Evolutionary conservation across 169 alveolate species (phyloP), one percentile per base, ranked within the genome.

Genomic region (Neospora caninum): DNA sequence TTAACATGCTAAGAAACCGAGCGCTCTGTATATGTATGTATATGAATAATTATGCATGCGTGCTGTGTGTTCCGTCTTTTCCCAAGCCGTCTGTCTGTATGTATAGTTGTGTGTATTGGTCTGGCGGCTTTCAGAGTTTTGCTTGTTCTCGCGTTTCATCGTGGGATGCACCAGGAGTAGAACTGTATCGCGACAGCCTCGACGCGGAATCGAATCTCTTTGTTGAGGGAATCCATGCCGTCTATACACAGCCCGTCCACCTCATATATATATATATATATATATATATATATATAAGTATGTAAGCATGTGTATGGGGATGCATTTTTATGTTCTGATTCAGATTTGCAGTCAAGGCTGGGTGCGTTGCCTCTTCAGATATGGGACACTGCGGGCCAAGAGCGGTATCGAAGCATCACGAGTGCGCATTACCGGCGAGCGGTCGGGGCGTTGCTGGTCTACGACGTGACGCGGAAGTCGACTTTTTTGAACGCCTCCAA

Each of bases 331-430:
- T 22, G n/a, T 64, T 64, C 20, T 64, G 73, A 22, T 64, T 64
- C 20, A 29, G 7, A 27, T 64, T 0, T 64, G 0, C 20, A 7
- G n/a, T 13, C 16, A 29, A 0, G 73, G 4, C 31, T 27, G n/a
- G 20, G 58, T 1, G 73, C 73, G 73, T 20, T n/a, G 84, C 43
- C 13, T 36, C n/a, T 43, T 25, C 92, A 91, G 92, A 88, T 92
- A 82, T 18, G 97, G 99, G 99, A 98, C 92, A 98, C 99, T 4
- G 99, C 99, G 45, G 99, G 99, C 6, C 99, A 98, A 89, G 99
- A 98, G 95, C 97, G 99, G 70, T 98, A 98, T 95, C 96, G 99
- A 88, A 98, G 99, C 92, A 98, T 98, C 91, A 98, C 99, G 53
- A 97, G 98, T 54, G 99, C 99, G 54, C 98, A 96, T 92, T 98